Percentiles rank a stretch among this genome's conserved stretches.
These are phyloP conservation scores for Geotrichum histeridarum DNA, from an alignment of 1,139 yeast species.

Conservation along the genomic window DNA sequence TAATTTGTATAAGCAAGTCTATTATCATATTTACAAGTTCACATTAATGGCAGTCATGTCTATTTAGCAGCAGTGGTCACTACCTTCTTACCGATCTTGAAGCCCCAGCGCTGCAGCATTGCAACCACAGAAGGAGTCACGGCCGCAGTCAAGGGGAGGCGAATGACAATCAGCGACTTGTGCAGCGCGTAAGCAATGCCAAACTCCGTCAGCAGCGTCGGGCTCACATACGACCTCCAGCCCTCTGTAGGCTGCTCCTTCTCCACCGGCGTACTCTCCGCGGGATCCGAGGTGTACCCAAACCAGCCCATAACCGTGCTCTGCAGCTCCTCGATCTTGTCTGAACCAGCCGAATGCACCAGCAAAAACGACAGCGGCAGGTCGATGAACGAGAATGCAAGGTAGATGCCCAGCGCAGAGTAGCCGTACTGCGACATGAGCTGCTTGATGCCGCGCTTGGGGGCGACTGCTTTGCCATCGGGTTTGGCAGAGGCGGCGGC, in stretches of 20 bases:
- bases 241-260: slow-evolving; percentile 19
- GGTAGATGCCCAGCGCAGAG: slow-evolving; percentile 81
- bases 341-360: slow-evolving; percentile 40
- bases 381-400: slow-evolving; percentile 65
- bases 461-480: slow-evolving; percentile 12
- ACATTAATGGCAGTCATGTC: background rate
- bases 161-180: slow-evolving; percentile 68
- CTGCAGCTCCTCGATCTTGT: slow-evolving; percentile 16
- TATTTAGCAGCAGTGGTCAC: slow-evolving; percentile 23
- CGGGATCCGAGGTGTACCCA: slow-evolving; percentile 23
- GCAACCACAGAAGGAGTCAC: slow-evolving; percentile 77
- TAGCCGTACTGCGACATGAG: slow-evolving; percentile 84
- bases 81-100: slow-evolving; percentile 57
- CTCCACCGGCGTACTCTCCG: slow-evolving; percentile 27
- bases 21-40: too few relatives aligned
- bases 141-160: slow-evolving; percentile 90
- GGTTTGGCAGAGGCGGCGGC: background rate
- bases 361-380: slow-evolving; percentile 74
- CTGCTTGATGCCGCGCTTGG: slow-evolving; percentile 53
- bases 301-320: slow-evolving; percentile 11
- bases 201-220: slow-evolving; percentile 57
- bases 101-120: slow-evolving; percentile 68
- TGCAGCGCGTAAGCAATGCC: slow-evolving; percentile 91
- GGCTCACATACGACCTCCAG: slow-evolving; percentile 16
- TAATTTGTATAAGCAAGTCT: too few relatives aligned